Evolutionary conservation across 225 moss, liverwort and hornwort species (phyloP).

Genomic region (Neckera pumila): DNA sequence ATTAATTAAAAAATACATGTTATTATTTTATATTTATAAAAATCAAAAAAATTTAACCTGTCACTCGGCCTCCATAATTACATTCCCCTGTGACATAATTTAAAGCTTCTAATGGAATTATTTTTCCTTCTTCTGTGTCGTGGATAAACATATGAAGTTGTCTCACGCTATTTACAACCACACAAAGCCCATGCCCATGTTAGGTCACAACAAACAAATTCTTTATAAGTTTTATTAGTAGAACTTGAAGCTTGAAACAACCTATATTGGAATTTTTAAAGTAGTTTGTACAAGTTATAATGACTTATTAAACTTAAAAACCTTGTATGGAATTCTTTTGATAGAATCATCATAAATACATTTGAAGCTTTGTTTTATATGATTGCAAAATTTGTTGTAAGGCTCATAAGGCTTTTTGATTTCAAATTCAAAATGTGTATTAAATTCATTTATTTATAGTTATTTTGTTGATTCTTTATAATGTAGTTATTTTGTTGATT

Average conservation of each 20-base stretch:
- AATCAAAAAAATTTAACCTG: neutral
- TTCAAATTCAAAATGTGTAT: neutral
- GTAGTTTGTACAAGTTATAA: neutral
- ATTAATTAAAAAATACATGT: neutral
- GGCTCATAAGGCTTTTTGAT: neutral
- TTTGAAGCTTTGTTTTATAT: neutral
- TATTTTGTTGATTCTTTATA: neutral
- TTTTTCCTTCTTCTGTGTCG: neutral
- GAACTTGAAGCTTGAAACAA: neutral
- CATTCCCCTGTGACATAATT: neutral
- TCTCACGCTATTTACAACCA: neutral
- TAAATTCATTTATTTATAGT: neutral
- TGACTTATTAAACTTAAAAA: no score
- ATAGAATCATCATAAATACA: neutral
- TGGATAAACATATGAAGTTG: neutral
- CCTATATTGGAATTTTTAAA: accelerated
- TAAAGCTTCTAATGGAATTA: neutral
- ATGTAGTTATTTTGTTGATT: neutral
- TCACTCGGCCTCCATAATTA: neutral
- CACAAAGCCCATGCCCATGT: neutral
- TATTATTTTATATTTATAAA: neutral
- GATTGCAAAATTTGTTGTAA: neutral
- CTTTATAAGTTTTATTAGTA: accelerated
- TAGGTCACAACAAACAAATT: neutral
- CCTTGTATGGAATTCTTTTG: neutral